Base-by-base conservation (phyloP, 257 asterid species). In the Plectranthus barbatus region DNA sequence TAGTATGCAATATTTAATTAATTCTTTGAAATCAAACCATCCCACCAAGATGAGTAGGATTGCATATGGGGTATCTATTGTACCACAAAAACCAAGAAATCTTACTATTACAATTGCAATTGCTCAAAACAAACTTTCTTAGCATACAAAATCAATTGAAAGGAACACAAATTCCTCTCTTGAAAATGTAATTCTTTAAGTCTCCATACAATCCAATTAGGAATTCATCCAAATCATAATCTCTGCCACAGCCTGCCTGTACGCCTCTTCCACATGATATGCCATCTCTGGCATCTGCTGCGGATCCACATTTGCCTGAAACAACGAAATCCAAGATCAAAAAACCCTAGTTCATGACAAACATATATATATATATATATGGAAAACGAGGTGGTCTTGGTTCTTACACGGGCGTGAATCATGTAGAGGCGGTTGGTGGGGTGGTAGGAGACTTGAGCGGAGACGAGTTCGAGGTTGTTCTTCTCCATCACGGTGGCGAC, bases 241-340 rank as follows among this genome's bases (percentile, higher is more conserved):
- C 74, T 91, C 94, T 21, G 67, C 67, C 37, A 86, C 83, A 50
- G 80, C 94, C 66, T 61, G 76, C 69, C 79, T 87, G 83, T 71
- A 85, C 33, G 81, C 47, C 20, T 87, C 90, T 60, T 87, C 90
- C 77, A 72, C 76, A 4, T 74, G 49, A 62, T 71, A 9, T 36
- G 41, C 34, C 67, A 72, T 64, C 71, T 69, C 82, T 0, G 77
- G 44, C 34, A 65, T 61, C 21, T 75, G 78, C 20, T 60, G 74
- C 40, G 56, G 36, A 12, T 19, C 60, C 71, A 74, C 86, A 56
- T 50, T 79, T 29, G 78, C 88, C 96, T 82, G 64, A 14, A 23
- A 1, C 34, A 76, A 40, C 1, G 7, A 40, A 40, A 10, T n/a
- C n/a, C n/a, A n/a, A n/a, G n/a, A 2, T 9, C 18, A 58, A 1